Evolutionary conservation across 179 eudicot species (phyloP).

Genomic region (Pouteria campechiana): DNA sequence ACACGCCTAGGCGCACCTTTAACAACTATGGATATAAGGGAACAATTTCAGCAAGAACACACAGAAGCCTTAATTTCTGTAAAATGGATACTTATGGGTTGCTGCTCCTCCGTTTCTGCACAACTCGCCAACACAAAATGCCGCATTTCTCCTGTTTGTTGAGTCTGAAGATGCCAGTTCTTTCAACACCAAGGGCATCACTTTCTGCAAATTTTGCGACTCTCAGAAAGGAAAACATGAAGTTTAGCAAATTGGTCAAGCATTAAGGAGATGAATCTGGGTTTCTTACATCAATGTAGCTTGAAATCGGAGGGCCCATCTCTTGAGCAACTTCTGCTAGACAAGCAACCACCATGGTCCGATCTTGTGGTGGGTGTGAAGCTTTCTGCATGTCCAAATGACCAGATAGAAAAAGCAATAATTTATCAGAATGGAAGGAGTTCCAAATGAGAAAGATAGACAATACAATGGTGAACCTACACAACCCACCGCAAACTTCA

Average conservation of each 20-base stretch:
- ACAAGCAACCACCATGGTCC: conserved; percentile 92
- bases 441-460: neutral
- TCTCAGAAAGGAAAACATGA: no score
- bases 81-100: conserved; percentile 55
- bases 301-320: conserved; percentile 91
- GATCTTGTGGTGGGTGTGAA: conserved; percentile 82
- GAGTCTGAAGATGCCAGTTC: conserved; percentile 69
- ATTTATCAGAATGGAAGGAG: neutral
- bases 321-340: conserved; percentile 99
- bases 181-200: conserved; percentile 81
- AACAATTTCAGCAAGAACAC: neutral
- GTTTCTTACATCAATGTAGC: conserved; percentile 89
- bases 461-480: neutral
- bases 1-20: no score
- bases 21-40: neutral
- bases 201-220: conserved; percentile 65
- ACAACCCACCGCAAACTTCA: conserved; percentile 85
- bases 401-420: conserved; percentile 1
- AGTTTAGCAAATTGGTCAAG: no score
- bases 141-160: conserved; percentile 96
- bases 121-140: conserved; percentile 91
- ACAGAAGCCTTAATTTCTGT: no score
- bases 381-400: conserved; percentile 56
- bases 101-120: conserved; percentile 91
- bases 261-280: no score